Base-by-base conservation (phyloP, 306 rosid species). In the Myrica gale region DNA sequence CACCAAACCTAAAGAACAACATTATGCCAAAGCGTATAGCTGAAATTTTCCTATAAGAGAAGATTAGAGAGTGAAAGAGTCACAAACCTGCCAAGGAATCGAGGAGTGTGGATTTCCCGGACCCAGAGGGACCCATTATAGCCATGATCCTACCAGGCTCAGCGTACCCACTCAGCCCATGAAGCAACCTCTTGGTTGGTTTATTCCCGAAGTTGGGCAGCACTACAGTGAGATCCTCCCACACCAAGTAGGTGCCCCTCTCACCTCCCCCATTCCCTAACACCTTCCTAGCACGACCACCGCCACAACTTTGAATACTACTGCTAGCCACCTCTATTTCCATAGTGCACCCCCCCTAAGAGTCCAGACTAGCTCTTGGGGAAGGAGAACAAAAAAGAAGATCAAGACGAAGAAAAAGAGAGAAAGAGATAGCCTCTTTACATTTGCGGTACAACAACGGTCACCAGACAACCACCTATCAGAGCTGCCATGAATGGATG, bases 51-150 rank as follows among this genome's bases (percentile, higher is more conserved):
- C 42, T 12, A 17, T 15, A 43, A 45, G 45, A 13, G 16, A 1
- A 1, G 32, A 47, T 60, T 69, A 37, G 57, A 76, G 45, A 53
- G 52, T 71, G 63, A 55, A 26, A n/a, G 75, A 54, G 69, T 43
- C 4, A 4, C 47, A 43, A 70, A 68, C 81, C 85, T 87, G 97
- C 97, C 37, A 92, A 84, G 21, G 93, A 11, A 85, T 92, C 97
- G 58, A 92, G 97, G 5, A 92, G 87, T 9, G 97, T 92, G 9
- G 97, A 92, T 83, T 92, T 92, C 51, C 97, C 97, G 70, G 97
- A 92, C 50, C 97, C 97, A 74, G 97, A 92, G 65, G 97, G 97
- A 56, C 97, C 97, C 97, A 92, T 92, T 32, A 92, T 92, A 43
- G 97, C 97, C 90, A 84, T 88, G 86, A 92, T 88, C 73, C 87